phyloP scores from a whole-genome alignment of 768 basidiomycete species.

The Tephrocybe sp. region DNA sequence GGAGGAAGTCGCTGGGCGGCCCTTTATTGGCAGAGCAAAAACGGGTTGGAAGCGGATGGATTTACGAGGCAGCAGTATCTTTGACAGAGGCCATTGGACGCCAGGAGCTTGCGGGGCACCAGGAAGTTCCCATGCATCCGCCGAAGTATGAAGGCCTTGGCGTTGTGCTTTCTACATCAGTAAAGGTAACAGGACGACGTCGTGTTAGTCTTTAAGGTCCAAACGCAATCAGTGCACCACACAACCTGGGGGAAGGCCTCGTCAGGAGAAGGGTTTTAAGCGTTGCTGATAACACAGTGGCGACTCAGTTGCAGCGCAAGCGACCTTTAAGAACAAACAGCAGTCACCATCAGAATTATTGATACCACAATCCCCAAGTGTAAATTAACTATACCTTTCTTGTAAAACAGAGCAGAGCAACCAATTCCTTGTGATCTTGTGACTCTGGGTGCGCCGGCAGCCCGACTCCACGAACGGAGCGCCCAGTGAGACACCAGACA shows the following conservation, averaged over 20 bases:
- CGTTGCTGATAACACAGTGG: constrained; percentile 11
- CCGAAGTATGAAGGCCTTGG: constrained; percentile 1
- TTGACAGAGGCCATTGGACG: constrained; percentile 29
- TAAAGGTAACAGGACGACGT: constrained; percentile 11
- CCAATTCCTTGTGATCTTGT: constrained; percentile 5
- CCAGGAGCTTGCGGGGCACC: not conserved
- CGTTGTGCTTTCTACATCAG: not conserved
- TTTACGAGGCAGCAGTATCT: constrained; percentile 50
- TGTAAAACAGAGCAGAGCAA: not conserved
- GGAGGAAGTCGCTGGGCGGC: constrained; percentile 43
- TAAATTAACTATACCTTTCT: not conserved
- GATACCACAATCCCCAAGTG: not conserved
- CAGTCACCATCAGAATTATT: constrained; percentile 4
- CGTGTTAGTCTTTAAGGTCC: constrained; percentile 17
- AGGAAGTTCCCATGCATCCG: not conserved
- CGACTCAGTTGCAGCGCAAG: constrained; percentile 14
- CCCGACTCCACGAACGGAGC: not conserved
- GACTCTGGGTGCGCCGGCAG: constrained; percentile 7
- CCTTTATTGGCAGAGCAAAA: constrained; percentile 20
- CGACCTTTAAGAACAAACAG: constrained; percentile 9
- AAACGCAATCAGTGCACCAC: not conserved
- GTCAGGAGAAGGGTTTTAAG: constrained; percentile 17
- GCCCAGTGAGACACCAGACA: constrained; percentile 17
- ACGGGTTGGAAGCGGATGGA: constrained; percentile 35
- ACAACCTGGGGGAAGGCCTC: not conserved